These are phyloP conservation scores for Metschnikowia anglica DNA, from an alignment of 805 yeast genomes.

Conservation along the genomic window DNA sequence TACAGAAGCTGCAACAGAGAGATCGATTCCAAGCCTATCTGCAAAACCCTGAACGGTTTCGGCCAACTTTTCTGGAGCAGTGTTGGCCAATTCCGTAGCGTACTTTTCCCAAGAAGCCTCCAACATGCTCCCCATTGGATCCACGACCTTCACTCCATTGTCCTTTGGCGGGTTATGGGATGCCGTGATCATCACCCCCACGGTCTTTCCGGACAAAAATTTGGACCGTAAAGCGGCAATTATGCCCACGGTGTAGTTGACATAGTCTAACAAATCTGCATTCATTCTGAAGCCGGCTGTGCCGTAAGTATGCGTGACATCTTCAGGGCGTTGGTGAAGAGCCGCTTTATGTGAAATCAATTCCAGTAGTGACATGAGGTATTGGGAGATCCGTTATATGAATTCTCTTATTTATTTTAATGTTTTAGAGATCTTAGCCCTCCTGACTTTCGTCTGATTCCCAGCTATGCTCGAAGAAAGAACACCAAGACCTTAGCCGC, in stretches of 20 bases:
- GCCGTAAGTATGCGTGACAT: conserved; percentile 64
- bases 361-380: conserved; percentile 12
- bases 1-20: conserved; percentile 44
- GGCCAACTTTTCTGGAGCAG: conserved; percentile 46
- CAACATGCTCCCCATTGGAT: conserved; percentile 90
- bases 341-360: conserved; percentile 8
- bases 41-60: conserved; percentile 39
- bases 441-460: neutral
- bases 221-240: conserved; percentile 83
- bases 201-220: conserved; percentile 58
- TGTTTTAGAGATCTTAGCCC: neutral
- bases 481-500: too few relatives aligned
- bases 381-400: too few relatives aligned
- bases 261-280: conserved; percentile 70
- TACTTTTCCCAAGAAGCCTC: conserved; percentile 77
- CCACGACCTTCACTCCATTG: conserved; percentile 67
- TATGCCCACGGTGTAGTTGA: conserved; percentile 78
- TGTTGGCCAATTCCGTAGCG: conserved; percentile 81
- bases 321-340: conserved; percentile 45
- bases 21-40: conserved; percentile 45
- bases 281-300: conserved; percentile 94
- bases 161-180: conserved; percentile 92
- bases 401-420: too few relatives aligned
- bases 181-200: conserved; percentile 97
- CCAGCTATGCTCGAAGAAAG: too few relatives aligned